These are phyloP conservation scores for Aspergillus conjunctus DNA, from an alignment of 495 filamentous ascomycete genomes.

Conservation along the genomic window DNA sequence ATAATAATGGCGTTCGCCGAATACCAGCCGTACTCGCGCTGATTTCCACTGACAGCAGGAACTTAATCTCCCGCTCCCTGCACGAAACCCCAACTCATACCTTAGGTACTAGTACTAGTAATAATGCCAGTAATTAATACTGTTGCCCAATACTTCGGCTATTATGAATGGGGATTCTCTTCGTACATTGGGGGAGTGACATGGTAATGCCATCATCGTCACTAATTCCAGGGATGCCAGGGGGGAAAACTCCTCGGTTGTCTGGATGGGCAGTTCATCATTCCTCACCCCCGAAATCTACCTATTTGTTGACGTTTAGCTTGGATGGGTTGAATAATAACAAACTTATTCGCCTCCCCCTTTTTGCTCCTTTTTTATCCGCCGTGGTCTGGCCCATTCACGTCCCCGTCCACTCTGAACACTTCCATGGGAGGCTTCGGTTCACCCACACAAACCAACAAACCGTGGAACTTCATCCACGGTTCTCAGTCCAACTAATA, in stretches of 20 bases:
- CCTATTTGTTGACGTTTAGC: not conserved
- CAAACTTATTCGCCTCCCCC: constrained; percentile 27
- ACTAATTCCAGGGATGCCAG: not conserved
- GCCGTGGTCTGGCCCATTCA: constrained; percentile 24
- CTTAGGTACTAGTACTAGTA: not conserved
- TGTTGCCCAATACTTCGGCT: too few species aligned
- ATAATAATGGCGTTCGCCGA: not conserved
- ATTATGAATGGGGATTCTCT: too few species aligned
- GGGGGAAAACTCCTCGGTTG: not conserved
- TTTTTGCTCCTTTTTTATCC: constrained; percentile 12
- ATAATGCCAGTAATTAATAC: not conserved
- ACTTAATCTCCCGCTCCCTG: not conserved
- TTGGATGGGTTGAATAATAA: constrained; percentile 1
- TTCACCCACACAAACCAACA: constrained; percentile 9
- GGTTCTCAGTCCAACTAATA: constrained; percentile 10
- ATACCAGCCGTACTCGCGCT: not conserved
- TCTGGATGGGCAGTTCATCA: not conserved
- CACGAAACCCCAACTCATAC: not conserved
- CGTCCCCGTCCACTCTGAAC: constrained; percentile 22
- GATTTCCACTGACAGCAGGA: not conserved
- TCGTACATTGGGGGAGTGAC: not conserved
- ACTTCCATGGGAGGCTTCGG: constrained; percentile 23
- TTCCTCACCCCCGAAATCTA: not conserved
- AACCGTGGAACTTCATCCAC: constrained; percentile 11
- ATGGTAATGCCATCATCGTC: not conserved